These are phyloP conservation scores for Eucalyptus caleyi DNA, from an alignment of 345 rosid genomes.

Conservation along the genomic window DNA sequence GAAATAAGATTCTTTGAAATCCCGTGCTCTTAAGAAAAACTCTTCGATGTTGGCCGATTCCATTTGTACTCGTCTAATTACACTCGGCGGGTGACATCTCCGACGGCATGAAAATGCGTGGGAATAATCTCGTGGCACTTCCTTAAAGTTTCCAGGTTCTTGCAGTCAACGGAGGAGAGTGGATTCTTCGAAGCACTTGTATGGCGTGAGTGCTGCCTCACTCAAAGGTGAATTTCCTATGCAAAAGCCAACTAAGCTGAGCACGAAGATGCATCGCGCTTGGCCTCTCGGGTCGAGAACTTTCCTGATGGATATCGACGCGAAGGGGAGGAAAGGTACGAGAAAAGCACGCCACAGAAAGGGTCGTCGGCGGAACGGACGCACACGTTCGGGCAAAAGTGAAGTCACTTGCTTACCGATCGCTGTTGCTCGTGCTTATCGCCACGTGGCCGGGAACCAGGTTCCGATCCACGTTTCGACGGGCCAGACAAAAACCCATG, in stretches of 20 bases:
- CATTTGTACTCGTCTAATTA: not conserved
- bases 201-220: not conserved
- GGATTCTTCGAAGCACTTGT: not conserved
- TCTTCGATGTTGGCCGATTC: not conserved
- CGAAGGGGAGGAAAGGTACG: not conserved
- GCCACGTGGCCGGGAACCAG: not conserved
- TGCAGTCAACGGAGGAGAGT: not conserved
- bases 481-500: not conserved
- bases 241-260: not conserved
- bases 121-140: not conserved
- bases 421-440: not conserved
- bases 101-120: not conserved
- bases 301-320: not conserved
- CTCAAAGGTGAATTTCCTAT: not conserved
- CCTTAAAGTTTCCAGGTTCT: not conserved
- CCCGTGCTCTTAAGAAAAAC: not conserved
- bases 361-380: not conserved
- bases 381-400: not conserved
- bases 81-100: not conserved
- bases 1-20: not conserved
- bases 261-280: not conserved
- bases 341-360: not conserved
- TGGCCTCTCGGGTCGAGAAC: not conserved
- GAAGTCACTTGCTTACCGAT: not conserved
- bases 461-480: not conserved